Percentiles rank a stretch among this genome's conserved stretches.
Evolutionary conservation across 2,329 filamentous ascomycete species (phyloP).

Genomic region (Nigrospora oryzae): DNA sequence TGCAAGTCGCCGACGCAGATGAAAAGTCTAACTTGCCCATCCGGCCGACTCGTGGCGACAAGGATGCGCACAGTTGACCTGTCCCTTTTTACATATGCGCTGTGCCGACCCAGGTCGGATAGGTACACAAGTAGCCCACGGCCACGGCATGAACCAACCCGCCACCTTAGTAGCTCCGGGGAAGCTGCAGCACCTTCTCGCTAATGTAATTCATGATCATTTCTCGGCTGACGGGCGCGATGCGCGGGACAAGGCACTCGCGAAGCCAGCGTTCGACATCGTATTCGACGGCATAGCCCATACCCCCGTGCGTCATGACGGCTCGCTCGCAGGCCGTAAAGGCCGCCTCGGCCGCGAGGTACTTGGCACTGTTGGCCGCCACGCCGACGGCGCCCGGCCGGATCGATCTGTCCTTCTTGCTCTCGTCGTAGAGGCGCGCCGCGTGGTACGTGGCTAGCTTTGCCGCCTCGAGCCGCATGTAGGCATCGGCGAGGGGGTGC

Average conservation of each 20-base stretch:
- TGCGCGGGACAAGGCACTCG: slow-evolving; percentile 56
- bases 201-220: slow-evolving; percentile 71
- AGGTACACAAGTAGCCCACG: too few species aligned
- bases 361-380: slow-evolving; percentile 63
- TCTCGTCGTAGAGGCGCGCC: slow-evolving; percentile 50
- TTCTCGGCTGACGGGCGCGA: slow-evolving; percentile 58
- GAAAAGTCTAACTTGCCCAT: too few species aligned
- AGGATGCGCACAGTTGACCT: too few species aligned
- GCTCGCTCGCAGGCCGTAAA: slow-evolving; percentile 55
- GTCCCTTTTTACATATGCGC: too few species aligned
- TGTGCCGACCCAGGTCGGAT: too few species aligned
- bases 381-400: slow-evolving; percentile 51
- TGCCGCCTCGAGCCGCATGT: slow-evolving; percentile 56
- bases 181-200: slow-evolving; percentile 59
- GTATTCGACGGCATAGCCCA: slow-evolving; percentile 58
- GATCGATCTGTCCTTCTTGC: slow-evolving; percentile 39
- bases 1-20: too few species aligned
- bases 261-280: slow-evolving; percentile 58
- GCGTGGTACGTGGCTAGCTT: slow-evolving; percentile 60
- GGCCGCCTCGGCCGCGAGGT: slow-evolving; percentile 57
- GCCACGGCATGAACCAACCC: neutral
- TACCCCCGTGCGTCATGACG: slow-evolving; percentile 51
- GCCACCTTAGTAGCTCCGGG: slow-evolving; percentile 43
- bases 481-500: slow-evolving; percentile 58
- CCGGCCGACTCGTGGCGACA: too few species aligned